Evolutionary conservation across 2,329 filamentous ascomycete genomes (phyloP).

Genomic region (Exophiala sideris): DNA sequence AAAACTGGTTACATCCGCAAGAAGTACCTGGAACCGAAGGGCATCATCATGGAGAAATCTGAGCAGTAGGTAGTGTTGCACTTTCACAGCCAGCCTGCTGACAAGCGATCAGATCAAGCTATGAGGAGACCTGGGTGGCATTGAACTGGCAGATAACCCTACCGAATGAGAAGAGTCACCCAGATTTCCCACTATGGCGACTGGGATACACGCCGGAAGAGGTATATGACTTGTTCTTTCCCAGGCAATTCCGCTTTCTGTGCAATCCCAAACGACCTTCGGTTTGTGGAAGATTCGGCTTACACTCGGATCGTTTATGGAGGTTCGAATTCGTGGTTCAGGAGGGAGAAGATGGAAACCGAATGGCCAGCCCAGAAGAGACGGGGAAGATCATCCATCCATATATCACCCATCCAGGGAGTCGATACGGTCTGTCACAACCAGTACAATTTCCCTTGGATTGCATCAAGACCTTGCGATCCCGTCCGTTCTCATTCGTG

Average conservation of each 20-base stretch:
- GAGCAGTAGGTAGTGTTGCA: slow-evolving; percentile 16
- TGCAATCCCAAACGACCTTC: slow-evolving; percentile 30
- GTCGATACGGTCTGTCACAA: slow-evolving; percentile 26
- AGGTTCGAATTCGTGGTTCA: slow-evolving; percentile 37
- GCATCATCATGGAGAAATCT: slow-evolving; percentile 24
- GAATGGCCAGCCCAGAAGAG: slow-evolving; percentile 29
- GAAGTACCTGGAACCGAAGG: slow-evolving; percentile 31
- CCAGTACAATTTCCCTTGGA: slow-evolving; percentile 27
- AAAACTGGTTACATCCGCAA: slow-evolving; percentile 35
- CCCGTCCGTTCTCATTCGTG: slow-evolving; percentile 28
- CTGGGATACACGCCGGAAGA: slow-evolving; percentile 30
- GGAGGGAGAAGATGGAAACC: slow-evolving; percentile 30
- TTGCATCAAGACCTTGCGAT: slow-evolving; percentile 30
- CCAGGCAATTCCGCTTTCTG: slow-evolving; percentile 30
- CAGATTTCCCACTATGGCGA: slow-evolving; percentile 32
- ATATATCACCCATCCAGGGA: slow-evolving; percentile 30
- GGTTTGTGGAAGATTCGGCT: slow-evolving; percentile 33
- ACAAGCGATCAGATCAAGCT: slow-evolving; percentile 23
- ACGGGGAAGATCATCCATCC: slow-evolving; percentile 29
- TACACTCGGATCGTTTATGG: slow-evolving; percentile 31
- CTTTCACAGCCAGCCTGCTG: neutral
- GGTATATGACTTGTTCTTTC: slow-evolving; percentile 33
- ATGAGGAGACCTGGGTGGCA: slow-evolving; percentile 34
- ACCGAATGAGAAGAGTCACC: slow-evolving; percentile 31
- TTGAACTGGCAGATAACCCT: slow-evolving; percentile 31